These are phyloP conservation scores for Nakazawaea anatomiae DNA, from an alignment of 805 yeast species.

Conservation along the genomic window DNA sequence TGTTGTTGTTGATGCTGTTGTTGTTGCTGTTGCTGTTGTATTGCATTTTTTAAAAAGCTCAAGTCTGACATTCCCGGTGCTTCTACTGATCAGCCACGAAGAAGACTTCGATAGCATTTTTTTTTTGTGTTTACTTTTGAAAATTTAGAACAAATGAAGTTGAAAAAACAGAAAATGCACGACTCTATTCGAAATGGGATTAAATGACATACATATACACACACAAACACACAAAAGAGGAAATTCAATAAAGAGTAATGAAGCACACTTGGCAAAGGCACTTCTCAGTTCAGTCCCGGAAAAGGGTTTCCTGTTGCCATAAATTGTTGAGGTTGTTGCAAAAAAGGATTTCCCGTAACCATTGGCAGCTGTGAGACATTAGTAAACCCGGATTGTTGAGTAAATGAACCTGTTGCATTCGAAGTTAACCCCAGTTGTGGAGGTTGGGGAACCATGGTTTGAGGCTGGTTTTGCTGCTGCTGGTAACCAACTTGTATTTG, in stretches of 20 bases:
- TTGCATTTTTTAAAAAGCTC: slow-evolving; percentile 2
- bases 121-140: neutral
- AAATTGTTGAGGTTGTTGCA: neutral
- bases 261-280: no score
- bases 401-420: neutral
- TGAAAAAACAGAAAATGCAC: slow-evolving; percentile 2
- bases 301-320: neutral
- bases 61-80: neutral
- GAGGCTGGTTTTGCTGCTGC: neutral
- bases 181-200: neutral
- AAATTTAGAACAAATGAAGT: neutral
- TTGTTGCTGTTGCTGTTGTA: neutral
- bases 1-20: neutral
- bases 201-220: neutral
- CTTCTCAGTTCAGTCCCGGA: neutral
- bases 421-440: neutral
- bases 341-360: slow-evolving; percentile 10
- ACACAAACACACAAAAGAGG: neutral
- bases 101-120: neutral
- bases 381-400: neutral
- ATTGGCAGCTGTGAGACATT: neutral
- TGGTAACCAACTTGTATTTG: slow-evolving; percentile 1
- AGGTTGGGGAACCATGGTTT: neutral
- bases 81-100: neutral
- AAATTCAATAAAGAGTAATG: neutral